These are phyloP conservation scores for Ogataea henricii DNA, from an alignment of 805 yeast species.

Conservation along the genomic window DNA sequence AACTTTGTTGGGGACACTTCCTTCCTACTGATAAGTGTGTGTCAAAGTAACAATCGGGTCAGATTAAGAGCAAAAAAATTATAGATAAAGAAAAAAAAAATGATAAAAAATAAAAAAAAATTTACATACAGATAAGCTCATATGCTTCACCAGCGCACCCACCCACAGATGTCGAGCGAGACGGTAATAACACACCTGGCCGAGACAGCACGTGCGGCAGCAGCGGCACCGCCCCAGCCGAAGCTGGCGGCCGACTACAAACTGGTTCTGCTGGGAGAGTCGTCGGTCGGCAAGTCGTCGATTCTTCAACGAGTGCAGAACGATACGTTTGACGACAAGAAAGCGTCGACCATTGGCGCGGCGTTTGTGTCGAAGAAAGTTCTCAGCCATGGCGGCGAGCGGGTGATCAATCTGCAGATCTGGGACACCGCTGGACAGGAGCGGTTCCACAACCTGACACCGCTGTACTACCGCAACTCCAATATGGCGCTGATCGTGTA, in stretches of 20 bases:
- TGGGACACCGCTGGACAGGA: constrained; percentile 99
- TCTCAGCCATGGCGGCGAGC: constrained; percentile 34
- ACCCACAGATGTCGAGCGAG: constrained; percentile 10
- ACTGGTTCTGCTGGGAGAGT: constrained; percentile 47
- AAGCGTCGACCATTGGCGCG: constrained; percentile 97
- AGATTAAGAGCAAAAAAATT: neutral
- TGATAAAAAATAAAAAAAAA: neutral
- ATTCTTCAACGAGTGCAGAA: constrained; percentile 77
- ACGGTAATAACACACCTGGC: constrained; percentile 23
- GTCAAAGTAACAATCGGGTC: constrained; percentile 2
- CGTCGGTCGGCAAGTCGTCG: constrained; percentile 69
- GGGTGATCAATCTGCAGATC: constrained; percentile 56
- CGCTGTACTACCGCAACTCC: constrained; percentile 81
- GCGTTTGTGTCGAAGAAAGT: constrained; percentile 89
- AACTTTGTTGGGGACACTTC: too few species aligned
- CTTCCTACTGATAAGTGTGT: neutral
- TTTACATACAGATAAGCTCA: neutral
- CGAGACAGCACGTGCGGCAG: neutral
- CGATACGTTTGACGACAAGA: constrained; percentile 70
- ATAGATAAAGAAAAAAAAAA: neutral
- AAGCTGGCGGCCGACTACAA: constrained; percentile 36
- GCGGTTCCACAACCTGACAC: constrained; percentile 78
- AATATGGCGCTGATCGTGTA: constrained; percentile 86
- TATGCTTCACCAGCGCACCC: too few species aligned
- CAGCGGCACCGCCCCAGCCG: constrained; percentile 17